These are phyloP conservation scores for Fragilaria crotonensis DNA, from an alignment of 108 stramenopile species.

Conservation along the genomic window DNA sequence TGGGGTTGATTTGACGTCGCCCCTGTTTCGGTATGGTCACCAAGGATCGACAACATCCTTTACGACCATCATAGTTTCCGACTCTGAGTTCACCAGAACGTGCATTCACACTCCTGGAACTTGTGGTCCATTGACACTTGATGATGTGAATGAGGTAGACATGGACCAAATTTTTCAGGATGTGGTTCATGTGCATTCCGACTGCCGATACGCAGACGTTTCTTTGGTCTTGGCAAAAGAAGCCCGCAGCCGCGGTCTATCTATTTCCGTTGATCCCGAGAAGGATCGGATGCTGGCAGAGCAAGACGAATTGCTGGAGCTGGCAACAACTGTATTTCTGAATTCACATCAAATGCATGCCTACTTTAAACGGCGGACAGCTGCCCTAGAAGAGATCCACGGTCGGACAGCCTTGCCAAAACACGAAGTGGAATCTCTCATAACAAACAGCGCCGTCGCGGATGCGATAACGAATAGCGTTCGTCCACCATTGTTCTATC, in stretches of 20 bases:
- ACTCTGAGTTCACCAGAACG: conserved; percentile 34
- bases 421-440: neutral
- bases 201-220: conserved; percentile 32
- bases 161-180: conserved; percentile 29
- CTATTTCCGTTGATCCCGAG: conserved; percentile 41
- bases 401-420: conserved; percentile 4
- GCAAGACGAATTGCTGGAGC: conserved; percentile 28
- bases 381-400: conserved; percentile 6
- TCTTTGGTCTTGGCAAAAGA: conserved; percentile 28
- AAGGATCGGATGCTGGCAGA: conserved; percentile 33
- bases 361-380: conserved; percentile 20
- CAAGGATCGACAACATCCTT: conserved; percentile 22
- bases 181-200: conserved; percentile 45
- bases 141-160: conserved; percentile 17
- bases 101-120: conserved; percentile 42
- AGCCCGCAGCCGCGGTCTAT: conserved; percentile 30
- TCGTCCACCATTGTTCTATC: conserved; percentile 1
- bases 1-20: conserved; percentile 28
- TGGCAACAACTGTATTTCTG: conserved; percentile 27
- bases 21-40: conserved; percentile 18
- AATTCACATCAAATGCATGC: conserved; percentile 28
- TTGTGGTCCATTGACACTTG: conserved; percentile 26
- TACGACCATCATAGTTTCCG: conserved; percentile 32
- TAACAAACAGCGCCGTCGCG: neutral
- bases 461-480: neutral